Base-by-base conservation (phyloP, 2,329 filamentous ascomycete genomes). In the Chaetothyriales sp. region DNA sequence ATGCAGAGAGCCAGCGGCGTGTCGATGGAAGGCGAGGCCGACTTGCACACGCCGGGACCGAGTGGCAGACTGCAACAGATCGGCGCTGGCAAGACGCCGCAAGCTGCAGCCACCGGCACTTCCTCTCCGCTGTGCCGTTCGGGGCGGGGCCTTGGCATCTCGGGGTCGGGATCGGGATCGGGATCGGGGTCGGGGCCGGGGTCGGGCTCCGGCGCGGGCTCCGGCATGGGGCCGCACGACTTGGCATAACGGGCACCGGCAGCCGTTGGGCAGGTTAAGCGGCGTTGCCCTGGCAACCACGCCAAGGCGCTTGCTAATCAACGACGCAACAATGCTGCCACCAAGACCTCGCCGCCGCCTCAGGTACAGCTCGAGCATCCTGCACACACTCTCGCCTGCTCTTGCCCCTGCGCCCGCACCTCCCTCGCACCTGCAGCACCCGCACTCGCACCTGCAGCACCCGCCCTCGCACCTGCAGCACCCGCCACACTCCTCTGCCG, bases 401-500 rank as follows among this genome's bases (percentile, higher is more conserved):
- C 13, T 2, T 40, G 7, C 29, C 2, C 29, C 29, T 33, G 29
- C 33, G 10, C 33, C 33, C 15, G 13, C 33, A 15, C 33, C 13
- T 40, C 10, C 33, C 33, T 13, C 15, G 33, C 33, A 15, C 4
- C 33, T 40, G 33, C 15, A 40, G 10, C 33, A 40, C 33, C 33
- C 15, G 10, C 13, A 2, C 13, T 40, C 33, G 33, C 33, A 15
- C 4, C 33, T 40, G 33, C 15, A 40, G 10, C 33, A 40, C 33
- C 33, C 13, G 15, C 10, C 33, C 33, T 13, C 15, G 33, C 33
- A 15, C 4, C 33, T 40, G 33, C 15, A 40, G 10, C 33, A 40
- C 33, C 33, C n/a, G n/a, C n/a, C 15, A 15, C 13, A 2, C 13
- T 40, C 33, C 15, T 40, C 33, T 49, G 52, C 52, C 43, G 58